phyloP scores from a whole-genome alignment of 1,284 basidiomycete species.

The Sporisorium exsertum region DNA sequence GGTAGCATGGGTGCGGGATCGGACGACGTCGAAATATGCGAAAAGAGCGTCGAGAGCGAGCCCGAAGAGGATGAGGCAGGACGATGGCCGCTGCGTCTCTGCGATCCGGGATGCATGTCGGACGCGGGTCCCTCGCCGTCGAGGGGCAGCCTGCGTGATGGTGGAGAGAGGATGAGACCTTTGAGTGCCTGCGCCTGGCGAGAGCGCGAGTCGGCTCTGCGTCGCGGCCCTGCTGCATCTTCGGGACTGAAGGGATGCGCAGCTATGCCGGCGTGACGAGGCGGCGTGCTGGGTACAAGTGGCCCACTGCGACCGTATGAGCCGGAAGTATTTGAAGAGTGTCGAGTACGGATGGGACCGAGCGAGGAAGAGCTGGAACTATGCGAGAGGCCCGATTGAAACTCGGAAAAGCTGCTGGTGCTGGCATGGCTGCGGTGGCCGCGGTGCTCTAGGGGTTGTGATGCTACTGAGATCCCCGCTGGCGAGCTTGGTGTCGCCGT shows the following conservation, averaged over 20 bases:
- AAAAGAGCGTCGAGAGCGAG: constrained; percentile 46
- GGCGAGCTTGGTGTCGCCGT: constrained; percentile 36
- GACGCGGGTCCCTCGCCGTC: constrained; percentile 40
- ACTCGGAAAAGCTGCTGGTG: constrained; percentile 49
- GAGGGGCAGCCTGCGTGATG: constrained; percentile 33
- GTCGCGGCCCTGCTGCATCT: constrained; percentile 22
- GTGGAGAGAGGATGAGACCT: constrained; percentile 49
- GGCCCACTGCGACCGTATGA: constrained; percentile 35
- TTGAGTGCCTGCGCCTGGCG: constrained; percentile 50
- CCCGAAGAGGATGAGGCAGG: constrained; percentile 47
- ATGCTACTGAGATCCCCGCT: constrained; percentile 15
- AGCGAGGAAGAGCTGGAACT: constrained; percentile 47
- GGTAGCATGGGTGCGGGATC: constrained; percentile 49
- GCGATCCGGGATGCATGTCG: constrained; percentile 25
- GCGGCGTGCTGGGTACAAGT: constrained; percentile 40
- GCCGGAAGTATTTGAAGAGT: constrained; percentile 37
- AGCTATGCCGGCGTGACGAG: constrained; percentile 30
- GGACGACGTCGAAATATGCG: constrained; percentile 48
- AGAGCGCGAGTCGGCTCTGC: constrained; percentile 46
- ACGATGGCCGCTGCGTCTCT: constrained; percentile 36
- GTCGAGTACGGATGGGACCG: constrained; percentile 42
- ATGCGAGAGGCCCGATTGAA: constrained; percentile 37
- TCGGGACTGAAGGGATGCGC: constrained; percentile 42
- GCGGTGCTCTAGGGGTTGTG: constrained; percentile 29
- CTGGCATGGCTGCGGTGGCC: constrained; percentile 39